These are phyloP conservation scores for Tricholomella constricta DNA, from an alignment of 768 basidiomycete genomes.

Conservation along the genomic window DNA sequence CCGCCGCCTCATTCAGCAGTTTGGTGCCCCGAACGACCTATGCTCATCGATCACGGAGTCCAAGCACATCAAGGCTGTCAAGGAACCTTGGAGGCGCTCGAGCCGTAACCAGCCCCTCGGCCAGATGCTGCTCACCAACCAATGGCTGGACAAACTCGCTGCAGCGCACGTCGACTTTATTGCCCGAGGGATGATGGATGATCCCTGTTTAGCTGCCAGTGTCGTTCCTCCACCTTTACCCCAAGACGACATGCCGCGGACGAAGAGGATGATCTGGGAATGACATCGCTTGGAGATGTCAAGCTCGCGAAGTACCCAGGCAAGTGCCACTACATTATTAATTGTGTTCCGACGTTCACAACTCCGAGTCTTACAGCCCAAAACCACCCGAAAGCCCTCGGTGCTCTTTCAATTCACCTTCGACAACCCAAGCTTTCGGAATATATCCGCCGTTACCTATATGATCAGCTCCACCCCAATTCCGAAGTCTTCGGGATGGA, in stretches of 20 bases:
- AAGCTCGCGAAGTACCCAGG: background rate
- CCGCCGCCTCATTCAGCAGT: slow-evolving; percentile 4
- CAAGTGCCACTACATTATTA: too few relatives aligned
- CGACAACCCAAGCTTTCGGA: slow-evolving; percentile 20
- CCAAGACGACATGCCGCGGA: background rate
- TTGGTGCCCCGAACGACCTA: slow-evolving; percentile 4
- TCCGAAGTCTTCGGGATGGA: background rate
- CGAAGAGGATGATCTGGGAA: background rate
- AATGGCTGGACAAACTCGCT: slow-evolving; percentile 13
- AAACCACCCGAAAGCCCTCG: too few relatives aligned
- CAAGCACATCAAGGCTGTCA: too few relatives aligned
- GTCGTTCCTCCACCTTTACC: too few relatives aligned
- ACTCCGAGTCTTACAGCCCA: too few relatives aligned
- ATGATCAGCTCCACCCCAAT: slow-evolving; percentile 22
- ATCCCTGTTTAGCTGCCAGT: background rate
- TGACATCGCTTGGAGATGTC: slow-evolving; percentile 5
- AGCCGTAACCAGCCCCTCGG: slow-evolving; percentile 4
- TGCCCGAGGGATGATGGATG: slow-evolving; percentile 1
- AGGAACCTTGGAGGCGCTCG: background rate
- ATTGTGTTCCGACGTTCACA: too few relatives aligned
- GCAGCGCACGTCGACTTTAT: background rate
- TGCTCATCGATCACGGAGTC: too few relatives aligned
- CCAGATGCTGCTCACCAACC: slow-evolving; percentile 13
- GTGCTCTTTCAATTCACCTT: slow-evolving; percentile 16
- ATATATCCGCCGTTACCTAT: slow-evolving; percentile 27